Conservation (phyloP, 176 grass and related monocot species). For the Hsuehochloa calcarea region DNA sequence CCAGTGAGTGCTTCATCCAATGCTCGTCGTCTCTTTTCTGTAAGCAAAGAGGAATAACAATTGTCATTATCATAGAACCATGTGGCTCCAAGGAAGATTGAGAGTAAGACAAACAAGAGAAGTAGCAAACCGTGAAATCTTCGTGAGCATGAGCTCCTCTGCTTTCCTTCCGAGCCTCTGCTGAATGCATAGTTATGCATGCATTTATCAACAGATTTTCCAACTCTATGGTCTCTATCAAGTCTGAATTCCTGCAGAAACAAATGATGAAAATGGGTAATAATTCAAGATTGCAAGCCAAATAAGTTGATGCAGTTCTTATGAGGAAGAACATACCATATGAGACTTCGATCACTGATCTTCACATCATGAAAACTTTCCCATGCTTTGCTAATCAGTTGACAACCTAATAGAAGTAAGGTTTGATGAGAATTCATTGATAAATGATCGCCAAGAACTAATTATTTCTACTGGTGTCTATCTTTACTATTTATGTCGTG, state of each 20-base stretch:
- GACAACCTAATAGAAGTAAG: slow-evolving; percentile 43
- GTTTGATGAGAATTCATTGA: not conserved
- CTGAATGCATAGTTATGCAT: slow-evolving; percentile 84
- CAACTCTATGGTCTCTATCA: slow-evolving; percentile 82
- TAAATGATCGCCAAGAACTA: not conserved
- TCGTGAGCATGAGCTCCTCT: slow-evolving; percentile 90
- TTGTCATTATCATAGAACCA: not conserved
- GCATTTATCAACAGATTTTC: slow-evolving; percentile 95
- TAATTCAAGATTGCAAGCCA: slow-evolving; percentile 26
- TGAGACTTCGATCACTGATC: slow-evolving; percentile 68
- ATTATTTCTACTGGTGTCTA: not conserved
- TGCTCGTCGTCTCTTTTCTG: slow-evolving; percentile 86
- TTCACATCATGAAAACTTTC: slow-evolving; percentile 66
- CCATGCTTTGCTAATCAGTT: slow-evolving; percentile 74
- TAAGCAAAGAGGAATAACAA: slow-evolving; percentile 17
- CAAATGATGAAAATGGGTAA: slow-evolving; percentile 9
- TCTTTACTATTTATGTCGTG: not conserved
- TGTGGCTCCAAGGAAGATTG: not conserved
- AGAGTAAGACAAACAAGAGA: not conserved
- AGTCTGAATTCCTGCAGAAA: slow-evolving; percentile 72
- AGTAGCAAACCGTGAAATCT: slow-evolving; percentile 70
- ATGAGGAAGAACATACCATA: slow-evolving; percentile 57
- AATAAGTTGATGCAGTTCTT: not conserved
- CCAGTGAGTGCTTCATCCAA: slow-evolving; percentile 82
- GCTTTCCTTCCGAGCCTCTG: slow-evolving; percentile 87